Evolutionary conservation across 78 protist species (phyloP), one percentile per base, ranked within the genome.

Genomic region (Salpingoeca rosetta): DNA sequence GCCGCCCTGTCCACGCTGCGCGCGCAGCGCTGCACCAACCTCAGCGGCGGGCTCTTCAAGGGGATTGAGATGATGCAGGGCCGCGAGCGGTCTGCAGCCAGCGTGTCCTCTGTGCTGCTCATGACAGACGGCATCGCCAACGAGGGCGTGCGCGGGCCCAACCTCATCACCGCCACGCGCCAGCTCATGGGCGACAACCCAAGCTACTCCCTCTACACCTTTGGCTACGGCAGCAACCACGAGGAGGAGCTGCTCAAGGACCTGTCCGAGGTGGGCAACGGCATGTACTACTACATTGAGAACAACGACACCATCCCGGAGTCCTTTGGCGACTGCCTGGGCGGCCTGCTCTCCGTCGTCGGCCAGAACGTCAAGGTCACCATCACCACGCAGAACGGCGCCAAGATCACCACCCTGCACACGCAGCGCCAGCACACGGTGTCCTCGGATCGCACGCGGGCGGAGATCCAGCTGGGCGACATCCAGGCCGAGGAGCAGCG

Each of bases 51-150:
- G 35, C 85, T 90, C 25, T 80, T 87, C 42, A 56, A 44, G 41
- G 92, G 91, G 41, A 12, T 88, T 35, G n/a, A 10, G 10, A 76
- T 82, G 83, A 25, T 40, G 36, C 24, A 38, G n/a, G n/a, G 12
- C 2, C 74, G 84, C 45, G 37, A 0, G 78, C 31, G 24, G 24
- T 2, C 76, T 28, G 35, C 37, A 0, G 76, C 7, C 3, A 3
- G 3, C 37, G 84, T 82, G 43, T 37, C 38, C 44, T 51, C 85
- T 22, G 85, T 90, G 24, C 40, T 87, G 12, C 77, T 90, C 44
- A 87, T 90, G 83, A 90, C 92, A 31, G 92, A 90, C 81, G 92
- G 92, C 24, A 87, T 56, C 7, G 92, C 92, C 40, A 90, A 90
- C 73, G 83, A 43, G 31, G 92, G 92, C 45, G 17, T 90, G 57